Conservation (phyloP, 352 stramenopile species). For the Pythium volutum region DNA sequence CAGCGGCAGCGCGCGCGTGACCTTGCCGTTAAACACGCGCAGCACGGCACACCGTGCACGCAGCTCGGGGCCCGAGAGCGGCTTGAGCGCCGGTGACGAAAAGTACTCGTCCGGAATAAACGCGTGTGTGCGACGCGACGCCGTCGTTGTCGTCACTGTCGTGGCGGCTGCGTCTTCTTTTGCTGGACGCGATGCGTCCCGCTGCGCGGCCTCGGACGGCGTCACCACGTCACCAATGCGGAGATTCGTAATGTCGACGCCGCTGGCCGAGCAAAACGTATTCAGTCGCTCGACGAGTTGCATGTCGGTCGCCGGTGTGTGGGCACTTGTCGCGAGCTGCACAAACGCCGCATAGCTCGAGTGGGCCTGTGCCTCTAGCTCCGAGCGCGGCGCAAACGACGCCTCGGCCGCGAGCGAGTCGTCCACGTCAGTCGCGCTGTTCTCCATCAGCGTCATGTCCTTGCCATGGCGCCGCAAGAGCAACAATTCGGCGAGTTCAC, state of each 20-base stretch:
- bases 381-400: conserved; percentile 43
- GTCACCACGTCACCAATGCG: conserved; percentile 60
- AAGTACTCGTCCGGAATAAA: conserved; percentile 74
- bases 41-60: conserved; percentile 91
- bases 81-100: conserved; percentile 59
- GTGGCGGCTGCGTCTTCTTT: neutral
- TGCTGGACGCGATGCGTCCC: conserved; percentile 5
- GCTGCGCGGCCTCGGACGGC: conserved; percentile 19
- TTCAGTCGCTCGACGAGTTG: conserved; percentile 86
- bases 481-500: conserved; percentile 85
- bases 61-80: conserved; percentile 63
- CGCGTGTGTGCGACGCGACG: conserved; percentile 7
- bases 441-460: conserved; percentile 85
- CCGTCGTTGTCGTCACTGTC: no score
- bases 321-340: conserved; percentile 53
- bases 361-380: conserved; percentile 45
- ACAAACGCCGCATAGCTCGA: conserved; percentile 56
- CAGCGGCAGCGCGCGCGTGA: conserved; percentile 78
- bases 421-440: conserved; percentile 66
- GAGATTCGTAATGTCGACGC: conserved; percentile 82
- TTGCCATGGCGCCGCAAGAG: conserved; percentile 78
- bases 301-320: conserved; percentile 72
- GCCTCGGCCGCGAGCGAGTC: conserved; percentile 25
- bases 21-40: conserved; percentile 91
- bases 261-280: conserved; percentile 69